Evolutionary conservation across 2,329 filamentous ascomycete species (phyloP).

Genomic region (Harringtonia lauricola): DNA sequence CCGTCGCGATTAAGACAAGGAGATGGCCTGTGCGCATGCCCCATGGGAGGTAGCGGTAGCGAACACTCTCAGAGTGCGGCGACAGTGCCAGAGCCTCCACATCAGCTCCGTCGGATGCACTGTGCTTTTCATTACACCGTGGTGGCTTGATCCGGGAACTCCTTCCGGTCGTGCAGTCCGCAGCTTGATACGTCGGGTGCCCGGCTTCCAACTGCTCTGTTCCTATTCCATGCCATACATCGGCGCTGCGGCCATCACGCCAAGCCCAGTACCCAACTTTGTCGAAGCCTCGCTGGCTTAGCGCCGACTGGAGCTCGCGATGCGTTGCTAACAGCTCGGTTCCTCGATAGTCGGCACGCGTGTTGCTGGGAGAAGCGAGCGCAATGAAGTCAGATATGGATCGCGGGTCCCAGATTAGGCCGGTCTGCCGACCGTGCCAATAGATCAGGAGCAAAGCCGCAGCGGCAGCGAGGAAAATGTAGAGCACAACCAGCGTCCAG

Average conservation of each 20-base stretch:
- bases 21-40: conserved; percentile 58
- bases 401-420: conserved; percentile 74
- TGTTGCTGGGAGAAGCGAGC: conserved; percentile 70
- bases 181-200: conserved; percentile 3
- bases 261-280: conserved; percentile 81
- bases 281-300: conserved; percentile 48
- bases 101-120: conserved; percentile 9
- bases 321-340: conserved; percentile 49
- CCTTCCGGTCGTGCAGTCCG: conserved; percentile 1
- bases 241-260: conserved; percentile 46
- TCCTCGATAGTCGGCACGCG: conserved; percentile 58
- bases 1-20: conserved; percentile 52
- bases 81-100: conserved; percentile 23
- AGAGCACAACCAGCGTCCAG: conserved; percentile 68
- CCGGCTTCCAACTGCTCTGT: conserved; percentile 9
- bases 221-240: conserved; percentile 72
- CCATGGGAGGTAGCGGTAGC: conserved; percentile 65
- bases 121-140: conserved; percentile 1
- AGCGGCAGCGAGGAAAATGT: conserved; percentile 53
- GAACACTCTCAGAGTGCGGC: conserved; percentile 38
- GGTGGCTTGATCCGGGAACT: neutral
- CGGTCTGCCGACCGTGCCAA: conserved; percentile 56
- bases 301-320: conserved; percentile 39
- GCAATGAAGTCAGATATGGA: conserved; percentile 73
- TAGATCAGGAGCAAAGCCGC: conserved; percentile 48